Base-by-base conservation (phyloP, 306 rosid species). In the Albizia julibrissin region DNA sequence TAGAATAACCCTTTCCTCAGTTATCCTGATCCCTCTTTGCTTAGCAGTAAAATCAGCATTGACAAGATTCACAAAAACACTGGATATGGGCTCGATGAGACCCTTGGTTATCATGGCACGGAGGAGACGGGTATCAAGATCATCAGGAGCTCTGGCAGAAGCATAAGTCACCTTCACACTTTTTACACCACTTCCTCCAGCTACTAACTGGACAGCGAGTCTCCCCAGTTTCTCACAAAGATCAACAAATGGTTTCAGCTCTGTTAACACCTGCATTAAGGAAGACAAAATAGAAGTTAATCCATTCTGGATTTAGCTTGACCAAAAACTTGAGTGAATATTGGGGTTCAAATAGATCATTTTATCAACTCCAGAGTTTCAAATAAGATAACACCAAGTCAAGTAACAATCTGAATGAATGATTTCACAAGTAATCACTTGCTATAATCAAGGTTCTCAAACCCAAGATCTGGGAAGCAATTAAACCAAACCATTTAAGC, bases 61-160 rank as follows among this genome's bases (percentile, higher is more conserved):
- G 15, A 96, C 98, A 87, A 96, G 86, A 85, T 96, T 96, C 78
- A 96, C 97, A 5, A 91, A 96, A 69, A 88, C 99, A 44, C 91
- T 87, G 73, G 98, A 93, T 72, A 96, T 96, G 12, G 99, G 99
- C 86, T 96, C 99, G 52, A 96, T 93, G 75, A 96, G 89, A 86
- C 99, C 99, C 92, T 95, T 93, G 42, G 87, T 93, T 83, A 96
- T 96, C 99, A 96, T 96, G 83, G 99, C 99, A 56, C 99, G 99
- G 40, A 96, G 92, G 76, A 96, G 85, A 77, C 99, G 93, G 33
- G 99, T 93, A 88, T 96, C 99, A 75, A 96, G 97, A 84, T 96
- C 98, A 88, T 96, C 98, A 33, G 98, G 97, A 37, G 94, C 98
- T 86, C 99, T 92, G 1, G 97, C 80, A 33, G 98, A 93, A 44